A percentile compares a stretch with the other conserved stretches of the same genome.
Evolutionary conservation across 768 basidiomycete genomes (phyloP).

Genomic region (Kockovaella imperatae): DNA sequence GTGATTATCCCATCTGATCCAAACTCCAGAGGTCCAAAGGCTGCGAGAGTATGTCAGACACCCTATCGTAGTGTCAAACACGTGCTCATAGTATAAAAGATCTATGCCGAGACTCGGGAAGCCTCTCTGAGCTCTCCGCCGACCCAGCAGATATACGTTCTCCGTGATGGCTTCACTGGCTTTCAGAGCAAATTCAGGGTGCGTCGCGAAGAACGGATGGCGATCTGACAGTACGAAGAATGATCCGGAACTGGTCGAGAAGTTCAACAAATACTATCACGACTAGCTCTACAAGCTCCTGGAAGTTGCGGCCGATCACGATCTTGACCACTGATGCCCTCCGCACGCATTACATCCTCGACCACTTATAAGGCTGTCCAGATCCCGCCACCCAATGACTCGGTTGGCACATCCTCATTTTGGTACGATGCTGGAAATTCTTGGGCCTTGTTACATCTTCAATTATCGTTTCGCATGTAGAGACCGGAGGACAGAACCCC

Average conservation of each 20-base stretch:
- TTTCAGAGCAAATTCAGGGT: conserved; percentile 39
- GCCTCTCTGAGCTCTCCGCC: conserved; percentile 3
- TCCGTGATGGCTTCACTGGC: conserved; percentile 43
- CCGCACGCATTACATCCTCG: too few relatives aligned
- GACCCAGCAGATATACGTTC: conserved; percentile 35
- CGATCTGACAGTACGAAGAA: conserved; percentile 24
- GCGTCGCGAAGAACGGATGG: conserved; percentile 1
- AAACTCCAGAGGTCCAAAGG: conserved; percentile 37
- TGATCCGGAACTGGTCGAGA: conserved; percentile 41
- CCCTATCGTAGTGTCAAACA: neutral
- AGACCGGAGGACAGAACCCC: too few relatives aligned
- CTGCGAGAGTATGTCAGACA: conserved; percentile 33
- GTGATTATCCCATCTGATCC: neutral
- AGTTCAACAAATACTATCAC: conserved; percentile 43
- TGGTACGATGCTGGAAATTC: too few relatives aligned
- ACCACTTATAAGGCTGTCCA: too few relatives aligned
- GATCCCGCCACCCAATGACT: too few relatives aligned
- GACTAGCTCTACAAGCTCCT: too few relatives aligned
- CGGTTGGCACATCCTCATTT: too few relatives aligned
- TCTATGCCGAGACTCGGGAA: conserved; percentile 39
- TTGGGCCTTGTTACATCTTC: too few relatives aligned
- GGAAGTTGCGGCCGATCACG: too few relatives aligned
- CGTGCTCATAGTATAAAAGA: conserved; percentile 12
- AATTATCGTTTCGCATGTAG: too few relatives aligned
- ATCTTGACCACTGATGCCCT: too few relatives aligned